phyloP scores from a whole-genome alignment of 805 yeast genomes.

The Candida coquimbonensis region DNA sequence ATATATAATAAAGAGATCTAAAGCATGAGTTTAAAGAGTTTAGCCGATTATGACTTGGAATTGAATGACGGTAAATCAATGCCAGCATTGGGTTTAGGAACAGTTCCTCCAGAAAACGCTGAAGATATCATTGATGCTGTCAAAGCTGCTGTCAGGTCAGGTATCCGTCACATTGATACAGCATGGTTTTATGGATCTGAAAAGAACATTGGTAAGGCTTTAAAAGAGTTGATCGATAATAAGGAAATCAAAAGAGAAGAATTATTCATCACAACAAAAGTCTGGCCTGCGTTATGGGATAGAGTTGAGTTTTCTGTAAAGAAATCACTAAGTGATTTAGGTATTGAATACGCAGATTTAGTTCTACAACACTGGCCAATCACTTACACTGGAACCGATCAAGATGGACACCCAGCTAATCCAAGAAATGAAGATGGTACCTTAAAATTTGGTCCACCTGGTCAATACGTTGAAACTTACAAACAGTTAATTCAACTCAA shows the following conservation, averaged over 20 bases:
- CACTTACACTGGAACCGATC: conserved; percentile 56
- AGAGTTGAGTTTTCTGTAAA: conserved; percentile 47
- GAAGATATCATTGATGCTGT: conserved; percentile 45
- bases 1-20: not conserved
- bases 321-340: conserved; percentile 50
- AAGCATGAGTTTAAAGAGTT: conserved; percentile 14
- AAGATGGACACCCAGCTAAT: conserved; percentile 38
- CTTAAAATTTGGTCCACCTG: conserved; percentile 27
- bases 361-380: conserved; percentile 80
- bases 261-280: conserved; percentile 66
- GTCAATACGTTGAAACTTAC: conserved; percentile 46
- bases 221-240: conserved; percentile 38
- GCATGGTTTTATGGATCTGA: conserved; percentile 70
- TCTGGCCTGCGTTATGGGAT: conserved; percentile 52
- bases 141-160: conserved; percentile 30
- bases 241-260: conserved; percentile 45
- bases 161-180: conserved; percentile 70
- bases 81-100: conserved; percentile 69
- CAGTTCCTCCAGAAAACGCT: conserved; percentile 43
- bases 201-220: conserved; percentile 40
- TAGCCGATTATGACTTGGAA: conserved; percentile 5
- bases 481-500: conserved; percentile 48
- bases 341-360: conserved; percentile 70
- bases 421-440: conserved; percentile 33
- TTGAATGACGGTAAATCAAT: conserved; percentile 51